Evolutionary conservation across 805 yeast genomes (phyloP).

Genomic region (Starmera caribaea): DNA sequence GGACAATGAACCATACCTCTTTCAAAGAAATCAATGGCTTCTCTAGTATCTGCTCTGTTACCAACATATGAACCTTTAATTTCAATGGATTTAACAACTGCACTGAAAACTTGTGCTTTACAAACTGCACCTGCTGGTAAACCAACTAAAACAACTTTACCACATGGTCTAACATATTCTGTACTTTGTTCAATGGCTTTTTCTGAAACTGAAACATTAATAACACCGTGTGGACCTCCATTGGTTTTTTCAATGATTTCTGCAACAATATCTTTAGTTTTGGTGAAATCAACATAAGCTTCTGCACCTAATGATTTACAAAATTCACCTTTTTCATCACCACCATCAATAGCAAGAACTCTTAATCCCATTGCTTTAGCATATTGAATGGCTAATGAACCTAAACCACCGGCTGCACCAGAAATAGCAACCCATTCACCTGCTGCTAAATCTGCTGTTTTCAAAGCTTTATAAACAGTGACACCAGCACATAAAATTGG

Average conservation of each 20-base stretch:
- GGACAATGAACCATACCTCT: conserved; percentile 53
- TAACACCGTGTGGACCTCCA: conserved; percentile 58
- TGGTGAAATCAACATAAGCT: conserved; percentile 41
- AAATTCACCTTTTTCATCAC: conserved; percentile 49
- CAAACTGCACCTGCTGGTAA: conserved; percentile 38
- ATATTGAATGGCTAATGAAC: conserved; percentile 61
- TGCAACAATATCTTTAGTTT: conserved; percentile 34
- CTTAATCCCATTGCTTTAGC: conserved; percentile 63
- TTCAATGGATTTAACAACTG: conserved; percentile 33
- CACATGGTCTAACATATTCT: conserved; percentile 42
- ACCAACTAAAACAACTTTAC: conserved; percentile 51
- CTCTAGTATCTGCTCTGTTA: conserved; percentile 27
- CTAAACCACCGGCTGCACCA: conserved; percentile 74
- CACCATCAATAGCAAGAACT: conserved; percentile 63
- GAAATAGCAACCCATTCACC: conserved; percentile 66
- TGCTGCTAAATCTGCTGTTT: conserved; percentile 40
- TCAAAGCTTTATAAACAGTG: conserved; percentile 56
- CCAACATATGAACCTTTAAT: conserved; percentile 21
- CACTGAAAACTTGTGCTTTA: conserved; percentile 30
- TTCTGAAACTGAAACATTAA: conserved; percentile 49
- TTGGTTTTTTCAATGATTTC: conserved; percentile 34
- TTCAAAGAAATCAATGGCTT: conserved; percentile 53
- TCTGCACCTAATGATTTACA: conserved; percentile 50
- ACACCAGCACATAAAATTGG: conserved; percentile 70
- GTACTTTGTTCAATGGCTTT: conserved; percentile 34